Evolutionary conservation across 257 asterid genomes (phyloP).

Genomic region (Primulina tabacum): DNA sequence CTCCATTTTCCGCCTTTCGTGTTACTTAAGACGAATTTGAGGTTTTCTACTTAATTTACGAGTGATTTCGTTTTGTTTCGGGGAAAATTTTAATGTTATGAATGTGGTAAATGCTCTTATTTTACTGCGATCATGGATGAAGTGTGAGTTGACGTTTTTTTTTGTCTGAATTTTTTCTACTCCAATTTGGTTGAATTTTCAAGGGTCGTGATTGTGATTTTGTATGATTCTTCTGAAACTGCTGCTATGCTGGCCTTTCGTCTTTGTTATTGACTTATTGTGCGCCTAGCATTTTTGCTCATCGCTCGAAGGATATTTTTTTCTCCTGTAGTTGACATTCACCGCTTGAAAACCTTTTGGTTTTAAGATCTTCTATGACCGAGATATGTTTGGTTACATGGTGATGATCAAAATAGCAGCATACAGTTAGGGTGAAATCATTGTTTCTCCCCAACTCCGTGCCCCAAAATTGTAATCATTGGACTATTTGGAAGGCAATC

Average conservation of each 20-base stretch:
- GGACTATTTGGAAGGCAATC: background rate
- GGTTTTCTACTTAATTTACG: background rate
- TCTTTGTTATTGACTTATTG: background rate
- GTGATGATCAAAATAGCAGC: background rate
- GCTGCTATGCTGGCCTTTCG: too few species aligned
- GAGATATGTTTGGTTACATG: background rate
- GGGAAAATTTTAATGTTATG: background rate
- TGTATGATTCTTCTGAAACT: too few species aligned
- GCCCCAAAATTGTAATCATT: background rate
- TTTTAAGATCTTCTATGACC: background rate
- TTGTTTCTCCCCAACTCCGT: background rate
- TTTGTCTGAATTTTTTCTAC: background rate
- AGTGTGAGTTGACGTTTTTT: background rate
- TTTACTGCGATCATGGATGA: background rate
- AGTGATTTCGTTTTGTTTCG: too few species aligned
- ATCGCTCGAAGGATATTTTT: background rate
- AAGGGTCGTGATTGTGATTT: background rate
- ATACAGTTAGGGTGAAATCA: background rate
- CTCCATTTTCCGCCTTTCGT: background rate
- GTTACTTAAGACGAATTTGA: background rate
- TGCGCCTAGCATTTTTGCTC: background rate
- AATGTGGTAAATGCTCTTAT: background rate
- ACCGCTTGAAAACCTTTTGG: background rate
- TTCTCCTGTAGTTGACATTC: background rate
- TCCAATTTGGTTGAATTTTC: background rate